Evolutionary conservation across 495 filamentous ascomycete species (phyloP).

Genomic region (Viridothelium virens): DNA sequence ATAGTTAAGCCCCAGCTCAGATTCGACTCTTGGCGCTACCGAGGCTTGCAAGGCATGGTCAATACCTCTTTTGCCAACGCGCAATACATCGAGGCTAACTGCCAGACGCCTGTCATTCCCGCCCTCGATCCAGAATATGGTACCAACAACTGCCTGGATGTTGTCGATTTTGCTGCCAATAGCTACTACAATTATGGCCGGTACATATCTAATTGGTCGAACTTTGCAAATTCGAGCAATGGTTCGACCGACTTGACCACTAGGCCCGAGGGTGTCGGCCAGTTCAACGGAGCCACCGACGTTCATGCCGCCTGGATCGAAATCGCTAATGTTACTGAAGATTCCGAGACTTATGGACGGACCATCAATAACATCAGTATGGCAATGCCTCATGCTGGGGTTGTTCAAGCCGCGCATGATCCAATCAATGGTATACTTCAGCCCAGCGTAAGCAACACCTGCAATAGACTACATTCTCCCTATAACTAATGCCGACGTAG

Average conservation of each 20-base stretch:
- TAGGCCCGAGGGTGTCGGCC: conserved; percentile 48
- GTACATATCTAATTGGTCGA: conserved; percentile 45
- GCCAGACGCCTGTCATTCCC: conserved; percentile 50
- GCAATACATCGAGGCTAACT: conserved; percentile 43
- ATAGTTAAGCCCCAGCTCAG: conserved; percentile 57
- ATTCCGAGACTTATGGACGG: conserved; percentile 41
- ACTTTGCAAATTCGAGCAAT: conserved; percentile 34
- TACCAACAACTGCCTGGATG: conserved; percentile 50
- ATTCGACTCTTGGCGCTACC: conserved; percentile 41
- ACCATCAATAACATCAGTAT: conserved; percentile 66
- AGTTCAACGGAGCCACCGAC: conserved; percentile 59
- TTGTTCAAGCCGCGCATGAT: conserved; percentile 54
- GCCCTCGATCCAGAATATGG: conserved; percentile 32
- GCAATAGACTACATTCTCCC: neutral
- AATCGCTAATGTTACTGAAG: conserved; percentile 39
- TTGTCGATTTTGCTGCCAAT: conserved; percentile 55
- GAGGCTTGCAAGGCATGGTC: conserved; percentile 48
- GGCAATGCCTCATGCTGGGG: conserved; percentile 62
- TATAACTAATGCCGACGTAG: conserved; percentile 16
- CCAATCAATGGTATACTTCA: conserved; percentile 56
- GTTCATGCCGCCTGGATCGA: conserved; percentile 55
- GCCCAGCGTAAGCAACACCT: conserved; percentile 33
- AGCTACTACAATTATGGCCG: conserved; percentile 48
- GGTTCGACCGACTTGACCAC: conserved; percentile 33
- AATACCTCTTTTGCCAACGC: conserved; percentile 51